Evolutionary conservation across 805 yeast genomes (phyloP).

Genomic region (Hemisphaericaspora nanyangensis): DNA sequence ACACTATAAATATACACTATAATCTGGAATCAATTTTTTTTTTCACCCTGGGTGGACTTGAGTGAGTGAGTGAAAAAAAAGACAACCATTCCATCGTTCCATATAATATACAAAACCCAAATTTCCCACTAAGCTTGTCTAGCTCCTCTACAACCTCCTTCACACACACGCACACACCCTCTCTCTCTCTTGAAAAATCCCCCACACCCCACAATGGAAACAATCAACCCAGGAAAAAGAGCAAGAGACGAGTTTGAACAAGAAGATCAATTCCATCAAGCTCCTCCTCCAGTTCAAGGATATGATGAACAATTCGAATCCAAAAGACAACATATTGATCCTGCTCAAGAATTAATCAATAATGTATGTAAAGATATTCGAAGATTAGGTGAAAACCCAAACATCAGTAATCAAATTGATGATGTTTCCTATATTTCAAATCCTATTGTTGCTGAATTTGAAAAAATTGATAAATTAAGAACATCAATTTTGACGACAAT

Average conservation of each 20-base stretch:
- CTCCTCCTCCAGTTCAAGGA: conserved; percentile 2
- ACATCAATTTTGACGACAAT: conserved; percentile 58
- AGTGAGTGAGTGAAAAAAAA: too few relatives aligned
- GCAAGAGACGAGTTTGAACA: conserved; percentile 28
- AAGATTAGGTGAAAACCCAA: conserved; percentile 40
- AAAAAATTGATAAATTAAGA: conserved; percentile 56
- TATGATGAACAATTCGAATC: conserved; percentile 7
- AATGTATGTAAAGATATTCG: conserved; percentile 44
- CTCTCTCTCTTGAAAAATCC: not conserved
- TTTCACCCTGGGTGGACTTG: too few relatives aligned
- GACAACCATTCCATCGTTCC: too few relatives aligned
- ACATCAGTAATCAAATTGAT: conserved; percentile 36
- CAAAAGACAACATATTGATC: conserved; percentile 39
- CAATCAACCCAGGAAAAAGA: conserved; percentile 19
- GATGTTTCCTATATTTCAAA: conserved; percentile 63
- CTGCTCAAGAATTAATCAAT: conserved; percentile 36
- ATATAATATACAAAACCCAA: too few relatives aligned
- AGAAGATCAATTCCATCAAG: conserved; percentile 9
- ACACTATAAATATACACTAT: too few relatives aligned
- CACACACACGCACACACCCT: not conserved
- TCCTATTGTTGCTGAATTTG: conserved; percentile 64
- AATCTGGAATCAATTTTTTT: too few relatives aligned
- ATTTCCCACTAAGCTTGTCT: not conserved
- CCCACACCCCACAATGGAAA: conserved; percentile 6
- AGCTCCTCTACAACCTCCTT: not conserved